Evolutionary conservation across 2,329 filamentous ascomycete species (phyloP).

Genomic region (Phialocephala sp.): DNA sequence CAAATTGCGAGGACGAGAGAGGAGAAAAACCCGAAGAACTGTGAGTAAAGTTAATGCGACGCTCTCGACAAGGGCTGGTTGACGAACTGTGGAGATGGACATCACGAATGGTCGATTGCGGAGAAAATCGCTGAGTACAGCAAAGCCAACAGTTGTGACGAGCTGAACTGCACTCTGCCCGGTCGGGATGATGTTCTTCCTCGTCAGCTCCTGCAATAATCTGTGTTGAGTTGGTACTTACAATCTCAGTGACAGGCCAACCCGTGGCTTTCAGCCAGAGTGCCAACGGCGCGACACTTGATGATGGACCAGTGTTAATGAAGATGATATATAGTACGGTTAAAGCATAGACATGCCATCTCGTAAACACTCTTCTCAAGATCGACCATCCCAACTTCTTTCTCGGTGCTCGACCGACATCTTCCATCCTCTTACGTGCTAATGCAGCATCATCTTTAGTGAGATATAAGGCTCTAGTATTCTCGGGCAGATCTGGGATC

Average conservation of each 20-base stretch:
- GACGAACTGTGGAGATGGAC: constrained; percentile 40
- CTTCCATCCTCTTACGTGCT: constrained; percentile 36
- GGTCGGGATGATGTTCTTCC: constrained; percentile 54
- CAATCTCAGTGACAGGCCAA: constrained; percentile 54
- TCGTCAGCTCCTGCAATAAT: neutral
- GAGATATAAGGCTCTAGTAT: constrained; percentile 38
- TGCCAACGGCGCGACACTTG: constrained; percentile 46
- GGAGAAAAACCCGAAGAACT: constrained; percentile 45
- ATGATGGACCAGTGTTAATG: constrained; percentile 45
- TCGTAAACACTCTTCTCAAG: constrained; percentile 39
- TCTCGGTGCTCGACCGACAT: constrained; percentile 38
- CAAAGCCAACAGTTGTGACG: constrained; percentile 57
- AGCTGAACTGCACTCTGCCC: constrained; percentile 57
- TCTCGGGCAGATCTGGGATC: constrained; percentile 39
- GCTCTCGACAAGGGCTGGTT: neutral
- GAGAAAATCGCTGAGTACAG: constrained; percentile 58
- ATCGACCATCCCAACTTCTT: constrained; percentile 38
- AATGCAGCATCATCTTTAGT: constrained; percentile 29
- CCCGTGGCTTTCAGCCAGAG: constrained; percentile 50
- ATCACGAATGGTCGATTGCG: constrained; percentile 42
- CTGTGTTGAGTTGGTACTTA: constrained; percentile 30
- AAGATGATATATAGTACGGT: constrained; percentile 48
- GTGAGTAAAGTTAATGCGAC: neutral
- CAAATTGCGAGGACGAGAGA: constrained; percentile 46
- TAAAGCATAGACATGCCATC: constrained; percentile 48